These are phyloP conservation scores for Pyricularia sp. DNA, from an alignment of 2,329 filamentous ascomycete genomes.

Conservation along the genomic window DNA sequence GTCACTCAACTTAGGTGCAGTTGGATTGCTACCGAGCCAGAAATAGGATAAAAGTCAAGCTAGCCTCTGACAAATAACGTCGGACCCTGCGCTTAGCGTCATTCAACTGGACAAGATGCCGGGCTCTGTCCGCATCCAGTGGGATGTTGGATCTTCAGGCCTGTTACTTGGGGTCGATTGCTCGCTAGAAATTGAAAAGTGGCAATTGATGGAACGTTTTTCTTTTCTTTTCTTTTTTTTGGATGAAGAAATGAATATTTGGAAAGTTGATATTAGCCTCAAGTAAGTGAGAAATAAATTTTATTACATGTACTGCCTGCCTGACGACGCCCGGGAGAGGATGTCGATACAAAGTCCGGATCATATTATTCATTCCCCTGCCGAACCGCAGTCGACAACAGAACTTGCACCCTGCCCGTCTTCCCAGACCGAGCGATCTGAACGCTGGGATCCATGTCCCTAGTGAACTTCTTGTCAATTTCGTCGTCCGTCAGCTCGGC, in stretches of 20 bases:
- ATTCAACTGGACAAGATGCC: not conserved
- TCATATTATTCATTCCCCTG: not conserved
- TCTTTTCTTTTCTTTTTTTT: too few species aligned
- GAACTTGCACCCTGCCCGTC: constrained; percentile 10
- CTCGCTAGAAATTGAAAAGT: not conserved
- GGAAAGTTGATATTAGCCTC: too few species aligned
- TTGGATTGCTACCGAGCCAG: not conserved
- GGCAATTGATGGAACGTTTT: not conserved
- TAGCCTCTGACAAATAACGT: not conserved
- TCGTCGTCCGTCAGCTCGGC: constrained; percentile 9
- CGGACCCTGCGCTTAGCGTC: not conserved
- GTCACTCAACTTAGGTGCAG: not conserved
- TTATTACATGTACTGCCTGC: too few species aligned
- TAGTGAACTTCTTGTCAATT: constrained; percentile 1
- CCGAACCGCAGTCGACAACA: constrained; percentile 1
- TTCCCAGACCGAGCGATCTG: constrained; percentile 6
- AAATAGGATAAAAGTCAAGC: not conserved
- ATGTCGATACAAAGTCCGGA: not conserved
- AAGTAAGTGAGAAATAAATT: too few species aligned
- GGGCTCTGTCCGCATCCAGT: not conserved
- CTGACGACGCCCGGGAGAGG: not conserved
- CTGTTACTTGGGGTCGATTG: not conserved
- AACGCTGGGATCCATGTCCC: constrained; percentile 7
- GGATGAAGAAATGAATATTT: too few species aligned
- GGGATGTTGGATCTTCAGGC: not conserved